Evolutionary conservation across 169 alveolate genomes (phyloP), one percentile per base, ranked within the genome.

Genomic region (Eimeria maxima): DNA sequence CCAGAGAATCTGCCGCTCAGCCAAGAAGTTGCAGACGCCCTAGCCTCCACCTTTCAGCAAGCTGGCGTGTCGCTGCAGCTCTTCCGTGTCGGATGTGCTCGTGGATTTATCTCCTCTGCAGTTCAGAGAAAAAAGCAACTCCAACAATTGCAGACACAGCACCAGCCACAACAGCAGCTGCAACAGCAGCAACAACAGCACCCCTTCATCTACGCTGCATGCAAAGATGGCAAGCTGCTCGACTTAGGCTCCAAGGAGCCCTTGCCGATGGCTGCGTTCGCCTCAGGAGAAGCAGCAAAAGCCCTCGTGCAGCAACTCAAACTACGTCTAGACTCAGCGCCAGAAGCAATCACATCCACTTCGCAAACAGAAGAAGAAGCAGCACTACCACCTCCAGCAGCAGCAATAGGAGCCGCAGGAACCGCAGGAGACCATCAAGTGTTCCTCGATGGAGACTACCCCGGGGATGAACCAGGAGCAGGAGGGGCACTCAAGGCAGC

Each of bases 61-160:
- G 69, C 78, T 27, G 96, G 93, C 18, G 86, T 78, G 29, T 67
- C 96, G 13, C 78, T 92, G 38, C 92, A 92, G 69, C 71, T 92
- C 47, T 92, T 92, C 73, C 45, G 88, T 8, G 73, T 92, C 22
- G 73, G 92, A 18, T 92, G 96, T 20, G 96, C 96, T 4, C 47
- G 96, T 8, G 96, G 96, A 4, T 92, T 83, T 38, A 45, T 83
- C 53, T 24, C 91, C 14, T n/a, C 91, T 47, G 24, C 74, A 13
- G 29, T 55, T 45, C 91, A 83, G 67, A 24, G 83, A 53, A 73
- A 73, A 42, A 44, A 42, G 42, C 89, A 45, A 55, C 91, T 53
- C 55, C 91, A 42, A 27, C 89, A 45, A 53, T 74, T 53, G 74
- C 91, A 45, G 65, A 13, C 5, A 16, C 91, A 47, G 74, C 20